These are phyloP conservation scores for Tolypocladium sp. DNA, from an alignment of 2,329 filamentous ascomycete species.

Conservation along the genomic window DNA sequence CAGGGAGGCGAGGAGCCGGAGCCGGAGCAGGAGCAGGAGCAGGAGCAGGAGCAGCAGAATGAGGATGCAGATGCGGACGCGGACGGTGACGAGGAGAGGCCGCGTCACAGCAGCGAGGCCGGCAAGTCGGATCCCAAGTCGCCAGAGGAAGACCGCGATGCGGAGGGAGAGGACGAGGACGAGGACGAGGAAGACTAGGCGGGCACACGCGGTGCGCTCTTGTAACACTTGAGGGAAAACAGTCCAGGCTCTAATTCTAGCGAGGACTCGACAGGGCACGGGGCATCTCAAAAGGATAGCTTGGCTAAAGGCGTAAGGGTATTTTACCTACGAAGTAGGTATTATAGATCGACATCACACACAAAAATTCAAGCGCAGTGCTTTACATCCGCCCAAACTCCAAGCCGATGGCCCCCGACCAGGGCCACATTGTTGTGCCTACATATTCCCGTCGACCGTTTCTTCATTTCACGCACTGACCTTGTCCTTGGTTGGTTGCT, in stretches of 20 bases:
- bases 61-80: conserved; percentile 20
- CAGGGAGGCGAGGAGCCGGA: conserved; percentile 28
- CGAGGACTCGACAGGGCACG: neutral
- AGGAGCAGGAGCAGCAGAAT: conserved; percentile 13
- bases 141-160: conserved; percentile 26
- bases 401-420: neutral
- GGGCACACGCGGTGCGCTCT: neutral
- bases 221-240: neutral
- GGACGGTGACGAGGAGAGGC: conserved; percentile 9
- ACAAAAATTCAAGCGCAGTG: neutral
- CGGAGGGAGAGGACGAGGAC: conserved; percentile 37
- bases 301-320: neutral
- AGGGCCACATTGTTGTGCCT: neutral
- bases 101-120: conserved; percentile 10
- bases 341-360: neutral
- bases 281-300: neutral
- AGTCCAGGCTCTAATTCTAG: neutral
- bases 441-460: neutral
- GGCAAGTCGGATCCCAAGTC: conserved; percentile 15
- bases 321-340: too few relatives aligned
- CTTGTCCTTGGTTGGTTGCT: neutral
- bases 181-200: conserved; percentile 15
- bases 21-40: conserved; percentile 14
- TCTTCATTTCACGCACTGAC: neutral
- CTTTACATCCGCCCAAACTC: neutral